phyloP scores from a whole-genome alignment of 2,329 filamentous ascomycete genomes.

The Aspergillus sp. region DNA sequence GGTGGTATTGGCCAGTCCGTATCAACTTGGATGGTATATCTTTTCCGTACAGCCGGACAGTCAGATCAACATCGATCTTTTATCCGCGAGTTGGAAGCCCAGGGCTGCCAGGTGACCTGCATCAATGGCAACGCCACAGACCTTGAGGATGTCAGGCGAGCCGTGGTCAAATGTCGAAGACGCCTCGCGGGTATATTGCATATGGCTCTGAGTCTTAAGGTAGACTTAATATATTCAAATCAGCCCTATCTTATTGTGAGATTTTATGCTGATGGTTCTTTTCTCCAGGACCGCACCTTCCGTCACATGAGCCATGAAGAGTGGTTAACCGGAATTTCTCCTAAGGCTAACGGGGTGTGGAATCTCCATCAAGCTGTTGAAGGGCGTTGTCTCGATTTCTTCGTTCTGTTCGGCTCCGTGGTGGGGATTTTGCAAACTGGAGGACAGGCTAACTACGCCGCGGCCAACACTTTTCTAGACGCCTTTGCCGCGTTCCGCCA shows the following conservation, averaged over 20 bases:
- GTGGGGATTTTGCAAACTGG: constrained; percentile 27
- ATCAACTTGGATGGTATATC: constrained; percentile 11
- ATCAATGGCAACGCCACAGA: constrained; percentile 8
- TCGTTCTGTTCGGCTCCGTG: constrained; percentile 40
- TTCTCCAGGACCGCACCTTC: constrained; percentile 10
- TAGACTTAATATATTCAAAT: neutral
- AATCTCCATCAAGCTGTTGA: constrained; percentile 23
- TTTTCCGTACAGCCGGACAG: constrained; percentile 5
- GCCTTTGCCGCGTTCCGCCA: constrained; percentile 21
- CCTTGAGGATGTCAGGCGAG: constrained; percentile 6
- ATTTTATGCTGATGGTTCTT: neutral
- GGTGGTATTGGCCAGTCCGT: constrained; percentile 14
- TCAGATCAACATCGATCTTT: constrained; percentile 3
- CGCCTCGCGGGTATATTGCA: constrained; percentile 19
- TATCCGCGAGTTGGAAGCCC: constrained; percentile 1
- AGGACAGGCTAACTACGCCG: constrained; percentile 37
- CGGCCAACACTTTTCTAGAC: constrained; percentile 39
- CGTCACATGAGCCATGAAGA: constrained; percentile 25
- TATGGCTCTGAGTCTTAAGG: constrained; percentile 13
- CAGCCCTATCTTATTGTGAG: neutral
- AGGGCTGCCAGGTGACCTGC: constrained; percentile 2
- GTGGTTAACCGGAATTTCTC: too few species aligned
- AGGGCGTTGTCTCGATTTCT: constrained; percentile 40
- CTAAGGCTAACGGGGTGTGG: constrained; percentile 22
- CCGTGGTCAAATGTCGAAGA: neutral